Base-by-base conservation (phyloP, 2,329 filamentous ascomycete species). In the Pseudodiploospora longispora region DNA sequence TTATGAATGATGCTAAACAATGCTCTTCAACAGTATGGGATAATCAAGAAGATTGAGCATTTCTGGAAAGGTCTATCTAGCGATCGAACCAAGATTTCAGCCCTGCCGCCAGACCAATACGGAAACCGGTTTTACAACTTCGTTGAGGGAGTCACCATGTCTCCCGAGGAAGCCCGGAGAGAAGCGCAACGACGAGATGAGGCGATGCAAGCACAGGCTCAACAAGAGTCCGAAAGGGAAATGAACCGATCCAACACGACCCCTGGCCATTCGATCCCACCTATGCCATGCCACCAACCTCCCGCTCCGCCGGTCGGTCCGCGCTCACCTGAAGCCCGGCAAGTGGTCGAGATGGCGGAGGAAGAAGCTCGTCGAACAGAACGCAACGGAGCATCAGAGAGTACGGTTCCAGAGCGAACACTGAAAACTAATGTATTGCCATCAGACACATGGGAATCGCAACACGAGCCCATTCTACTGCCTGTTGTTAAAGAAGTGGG, bases 41-140 rank as follows among this genome's bases (percentile, higher is more conserved):
- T 90, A 52, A 78, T 95, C 65, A 98, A 98, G 69, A 91, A 93
- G 61, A 78, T 91, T 49, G 93, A 98, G 65, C 84, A 97, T 66
- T 93, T 97, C 67, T 93, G 90, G 84, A 98, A 98, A 70, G 91
- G 93, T 33, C 71, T 97, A 47, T 87, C 84, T 3, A 78, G 82
- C 56, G 86, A 93, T 56, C 83, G 87, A 55, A 81, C 78, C 31
- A 83, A 96, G 60, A 97, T 98, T 49, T 97, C 91, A 0, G 89
- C 93, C 2, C 83, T 97, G 27, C 87, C 90, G 1, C 91, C 93
- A 1, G 80, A 89, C 49, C 78, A 87, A 46, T 98, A 98, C 57
- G 93, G 93, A 29, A 88, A 97, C 47, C 83, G 93, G 5, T 98
- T 98, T 63, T 77, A 94, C 61, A 85, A 86, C 52, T 98, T 98